Conservation (phyloP, 768 basidiomycete species). For the Termitomyces sp. region DNA sequence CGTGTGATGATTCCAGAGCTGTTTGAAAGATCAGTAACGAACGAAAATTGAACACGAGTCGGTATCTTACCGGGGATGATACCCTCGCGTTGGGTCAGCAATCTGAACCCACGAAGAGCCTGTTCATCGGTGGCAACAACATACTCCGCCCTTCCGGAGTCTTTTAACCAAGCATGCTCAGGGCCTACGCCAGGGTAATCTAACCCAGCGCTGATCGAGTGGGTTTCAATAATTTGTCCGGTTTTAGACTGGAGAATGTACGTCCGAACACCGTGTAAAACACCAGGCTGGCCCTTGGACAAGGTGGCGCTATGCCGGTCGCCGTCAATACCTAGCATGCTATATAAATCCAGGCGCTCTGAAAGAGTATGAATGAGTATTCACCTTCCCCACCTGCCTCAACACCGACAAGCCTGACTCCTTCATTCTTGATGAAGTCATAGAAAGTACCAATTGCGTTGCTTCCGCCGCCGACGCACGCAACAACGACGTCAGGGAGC, state of each 20-base stretch:
- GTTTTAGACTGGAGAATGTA: conserved; percentile 87
- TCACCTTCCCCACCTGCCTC: conserved; percentile 97
- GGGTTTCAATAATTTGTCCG: conserved; percentile 96
- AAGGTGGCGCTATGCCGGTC: conserved; percentile 91
- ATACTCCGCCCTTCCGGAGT: conserved; percentile 91
- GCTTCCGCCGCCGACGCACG: conserved; percentile 96
- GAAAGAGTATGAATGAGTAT: not conserved
- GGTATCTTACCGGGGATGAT: conserved; percentile 83
- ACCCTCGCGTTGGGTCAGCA: conserved; percentile 90
- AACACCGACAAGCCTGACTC: conserved; percentile 86
- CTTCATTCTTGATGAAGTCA: conserved; percentile 89
- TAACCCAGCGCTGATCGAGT: conserved; percentile 93
- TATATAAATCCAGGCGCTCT: not conserved
- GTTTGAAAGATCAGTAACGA: conserved; percentile 8
- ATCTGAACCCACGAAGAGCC: conserved; percentile 87
- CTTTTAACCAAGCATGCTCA: conserved; percentile 97
- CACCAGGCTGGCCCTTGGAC: conserved; percentile 87
- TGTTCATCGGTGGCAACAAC: conserved; percentile 92
- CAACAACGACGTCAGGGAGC: conserved; percentile 91
- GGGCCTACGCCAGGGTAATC: conserved; percentile 98
- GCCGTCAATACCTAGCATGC: conserved; percentile 67
- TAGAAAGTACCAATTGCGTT: conserved; percentile 99
- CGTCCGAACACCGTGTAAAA: conserved; percentile 93
- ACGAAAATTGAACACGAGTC: not conserved
- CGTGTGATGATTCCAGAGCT: conserved; percentile 96